phyloP scores from a whole-genome alignment of 2,329 filamentous ascomycete species.

The Fusarium sp. region DNA sequence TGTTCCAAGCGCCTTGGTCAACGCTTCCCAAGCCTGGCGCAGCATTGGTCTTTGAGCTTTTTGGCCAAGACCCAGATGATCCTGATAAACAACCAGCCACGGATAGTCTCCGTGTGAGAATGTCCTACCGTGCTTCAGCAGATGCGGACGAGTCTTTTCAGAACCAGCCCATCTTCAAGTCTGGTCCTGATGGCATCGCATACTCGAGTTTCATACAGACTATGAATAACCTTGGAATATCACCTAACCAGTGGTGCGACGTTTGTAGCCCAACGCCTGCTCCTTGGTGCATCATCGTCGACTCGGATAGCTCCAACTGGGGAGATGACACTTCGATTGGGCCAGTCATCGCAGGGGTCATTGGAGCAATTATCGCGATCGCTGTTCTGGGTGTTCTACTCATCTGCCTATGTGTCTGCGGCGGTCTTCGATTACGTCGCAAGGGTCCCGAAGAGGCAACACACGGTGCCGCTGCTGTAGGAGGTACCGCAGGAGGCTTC shows the following conservation, averaged over 20 bases:
- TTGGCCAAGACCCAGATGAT: constrained; percentile 42
- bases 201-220: constrained; percentile 51
- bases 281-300: constrained; percentile 50
- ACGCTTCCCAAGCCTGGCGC: constrained; percentile 73
- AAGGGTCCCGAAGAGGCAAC: constrained; percentile 3
- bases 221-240: constrained; percentile 50
- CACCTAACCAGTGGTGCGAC: constrained; percentile 54
- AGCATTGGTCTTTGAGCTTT: constrained; percentile 77
- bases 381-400: constrained; percentile 48
- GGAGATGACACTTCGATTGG: constrained; percentile 34
- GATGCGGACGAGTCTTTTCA: constrained; percentile 47
- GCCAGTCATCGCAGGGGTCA: constrained; percentile 55
- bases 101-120: constrained; percentile 61
- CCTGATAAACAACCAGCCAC: constrained; percentile 40
- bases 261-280: constrained; percentile 48
- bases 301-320: not conserved
- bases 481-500: constrained; percentile 52
- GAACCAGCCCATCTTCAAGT: constrained; percentile 54
- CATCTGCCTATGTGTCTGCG: constrained; percentile 46
- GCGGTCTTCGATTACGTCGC: constrained; percentile 46
- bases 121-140: constrained; percentile 63
- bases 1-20: constrained; percentile 51
- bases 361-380: constrained; percentile 56
- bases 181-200: constrained; percentile 48
- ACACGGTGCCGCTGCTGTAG: constrained; percentile 25